phyloP scores from a whole-genome alignment of 2,329 filamentous ascomycete species.

The Neospermospora avenae region DNA sequence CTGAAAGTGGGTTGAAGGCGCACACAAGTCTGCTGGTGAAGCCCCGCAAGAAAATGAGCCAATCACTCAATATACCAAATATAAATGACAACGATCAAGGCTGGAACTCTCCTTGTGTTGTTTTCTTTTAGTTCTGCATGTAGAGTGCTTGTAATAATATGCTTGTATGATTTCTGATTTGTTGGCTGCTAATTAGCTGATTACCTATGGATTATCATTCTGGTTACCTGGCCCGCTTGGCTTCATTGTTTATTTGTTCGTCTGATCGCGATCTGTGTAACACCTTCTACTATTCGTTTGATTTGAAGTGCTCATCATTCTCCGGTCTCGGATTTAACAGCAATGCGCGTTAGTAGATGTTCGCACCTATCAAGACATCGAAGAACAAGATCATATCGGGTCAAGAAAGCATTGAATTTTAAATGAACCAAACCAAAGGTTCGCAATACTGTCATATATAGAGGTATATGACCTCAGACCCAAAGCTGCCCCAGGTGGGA shows the following conservation, averaged over 20 bases:
- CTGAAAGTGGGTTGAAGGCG: neutral
- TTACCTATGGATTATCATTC: neutral
- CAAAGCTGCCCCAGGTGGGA: too few species aligned
- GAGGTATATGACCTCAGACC: too few species aligned
- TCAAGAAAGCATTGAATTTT: too few species aligned
- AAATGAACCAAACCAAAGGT: too few species aligned
- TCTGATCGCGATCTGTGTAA: neutral
- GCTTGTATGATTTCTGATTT: too few species aligned
- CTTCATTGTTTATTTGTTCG: neutral
- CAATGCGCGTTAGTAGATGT: too few species aligned
- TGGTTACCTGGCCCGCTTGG: neutral
- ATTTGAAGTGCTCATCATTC: neutral
- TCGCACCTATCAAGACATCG: too few species aligned
- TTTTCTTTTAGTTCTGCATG: neutral
- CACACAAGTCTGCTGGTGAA: neutral
- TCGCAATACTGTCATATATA: too few species aligned
- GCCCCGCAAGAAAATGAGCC: neutral
- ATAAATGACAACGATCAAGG: neutral
- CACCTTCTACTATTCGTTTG: too few species aligned
- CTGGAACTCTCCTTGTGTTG: neutral
- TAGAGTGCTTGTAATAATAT: too few species aligned
- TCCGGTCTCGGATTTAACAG: too few species aligned
- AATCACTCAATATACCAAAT: neutral
- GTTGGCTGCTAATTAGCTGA: neutral
- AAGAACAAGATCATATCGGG: too few species aligned